Evolutionary conservation across 2,329 filamentous ascomycete genomes (phyloP), one percentile per base, ranked within the genome.

Genomic region (Penicillium sp.): DNA sequence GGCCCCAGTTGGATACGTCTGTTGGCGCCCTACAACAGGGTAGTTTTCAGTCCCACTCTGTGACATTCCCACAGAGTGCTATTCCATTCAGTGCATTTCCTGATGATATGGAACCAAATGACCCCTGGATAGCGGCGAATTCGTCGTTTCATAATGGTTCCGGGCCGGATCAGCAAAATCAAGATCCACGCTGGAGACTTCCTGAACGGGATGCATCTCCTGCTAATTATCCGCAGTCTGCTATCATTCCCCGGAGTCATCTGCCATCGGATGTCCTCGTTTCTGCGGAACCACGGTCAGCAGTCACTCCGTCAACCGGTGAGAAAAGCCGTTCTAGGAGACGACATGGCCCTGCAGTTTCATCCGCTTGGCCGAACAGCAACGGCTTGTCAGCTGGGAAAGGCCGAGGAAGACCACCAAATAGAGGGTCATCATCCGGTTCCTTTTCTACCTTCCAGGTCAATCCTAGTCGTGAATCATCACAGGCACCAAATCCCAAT

Each of bases 271-370:
- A 75, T 25, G 61, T 65, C 12, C 64, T 74, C 40, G 60, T 72
- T 33, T 12, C 82, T 77, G 23, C 84, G 80, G 59, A 83, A 78
- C 89, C 90, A 10, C 86, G 82, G 49, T 92, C 91, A 0, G 89
- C 90, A 4, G 80, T 90, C n/a, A 89, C 88, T 4, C 86, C 88
- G 1, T 85, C 83, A 5, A 69, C 71, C 4, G 63, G 69, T 4
- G 73, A 76, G 10, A 52, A 87, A 81, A 61, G 74, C 17, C 71
- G 72, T 13, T 61, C 69, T 17, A 71, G 70, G 54, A 81, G 88
- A 55, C 84, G 90, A 4, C 89, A 95, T 71, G 92, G 92, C 0
- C 89, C 91, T 0, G 91, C 90, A 7, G 91, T 96, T 0, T 96
- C 92, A 0, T 96, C 92, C 10, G 93, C 93, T 0, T 97, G 93